Percentiles rank a stretch among this genome's conserved stretches.
These are phyloP conservation scores for Fraxinus xanthoxyloides DNA, from an alignment of 305 asterid species.

Conservation along the genomic window DNA sequence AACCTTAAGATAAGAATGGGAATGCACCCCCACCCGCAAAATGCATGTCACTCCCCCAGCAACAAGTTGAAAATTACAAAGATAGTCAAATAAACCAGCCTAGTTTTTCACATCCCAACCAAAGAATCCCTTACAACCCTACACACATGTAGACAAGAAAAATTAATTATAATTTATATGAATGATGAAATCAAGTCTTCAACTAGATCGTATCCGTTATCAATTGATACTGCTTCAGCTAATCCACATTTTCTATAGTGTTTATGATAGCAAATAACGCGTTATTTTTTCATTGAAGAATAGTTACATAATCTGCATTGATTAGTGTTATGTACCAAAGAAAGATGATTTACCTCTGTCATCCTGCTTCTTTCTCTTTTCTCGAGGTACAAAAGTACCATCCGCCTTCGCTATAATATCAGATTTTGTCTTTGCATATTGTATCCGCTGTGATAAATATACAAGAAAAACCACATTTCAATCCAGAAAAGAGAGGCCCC, in stretches of 20 bases:
- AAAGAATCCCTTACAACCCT: background rate
- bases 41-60: background rate
- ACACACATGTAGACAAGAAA: background rate
- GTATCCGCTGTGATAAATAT: conserved; percentile 92
- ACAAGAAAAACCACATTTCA: background rate
- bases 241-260: background rate
- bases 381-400: conserved; percentile 94
- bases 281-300: background rate
- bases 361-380: conserved; percentile 86
- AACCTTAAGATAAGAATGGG: background rate
- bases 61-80: background rate
- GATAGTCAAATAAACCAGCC: background rate
- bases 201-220: background rate
- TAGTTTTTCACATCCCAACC: background rate
- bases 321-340: background rate
- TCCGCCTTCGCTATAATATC: conserved; percentile 87
- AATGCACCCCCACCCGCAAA: background rate
- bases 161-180: no score
- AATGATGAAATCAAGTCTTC: background rate
- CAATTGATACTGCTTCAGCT: background rate
- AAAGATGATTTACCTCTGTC: conserved; percentile 64
- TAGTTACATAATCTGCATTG: background rate
- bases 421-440: conserved; percentile 93
- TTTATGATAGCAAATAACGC: background rate
- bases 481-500: background rate